A percentile compares a stretch with the other conserved stretches of the same genome.
Conservation (phyloP, 2,329 filamentous ascomycete genomes). For the Pestalotiopsis sp. region DNA sequence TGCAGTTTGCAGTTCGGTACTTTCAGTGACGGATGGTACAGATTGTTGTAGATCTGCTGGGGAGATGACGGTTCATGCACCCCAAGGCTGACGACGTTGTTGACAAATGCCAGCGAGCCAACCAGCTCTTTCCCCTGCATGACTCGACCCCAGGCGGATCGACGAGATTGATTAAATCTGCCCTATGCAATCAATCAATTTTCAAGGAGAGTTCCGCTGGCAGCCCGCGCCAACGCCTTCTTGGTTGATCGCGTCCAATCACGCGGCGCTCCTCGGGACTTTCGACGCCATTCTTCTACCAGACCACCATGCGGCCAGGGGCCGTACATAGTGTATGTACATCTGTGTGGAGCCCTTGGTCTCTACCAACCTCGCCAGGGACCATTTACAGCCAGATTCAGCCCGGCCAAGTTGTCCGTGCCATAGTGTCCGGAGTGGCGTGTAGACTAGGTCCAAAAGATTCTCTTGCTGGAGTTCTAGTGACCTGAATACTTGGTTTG, state of each 20-base stretch:
- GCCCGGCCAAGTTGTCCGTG: constrained; percentile 3
- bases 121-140: background rate
- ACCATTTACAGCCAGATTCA: background rate
- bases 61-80: background rate
- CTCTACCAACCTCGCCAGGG: background rate
- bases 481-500: background rate
- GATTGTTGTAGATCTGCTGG: background rate
- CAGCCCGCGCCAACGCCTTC: background rate
- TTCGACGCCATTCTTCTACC: background rate
- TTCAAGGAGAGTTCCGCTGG: background rate
- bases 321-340: background rate
- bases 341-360: background rate
- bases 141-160: background rate
- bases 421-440: constrained; percentile 4
- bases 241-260: background rate
- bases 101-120: background rate
- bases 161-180: background rate
- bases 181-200: background rate
- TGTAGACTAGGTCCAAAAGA: background rate
- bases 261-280: background rate
- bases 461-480: background rate
- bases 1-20: background rate
- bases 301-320: background rate
- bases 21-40: background rate
- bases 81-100: background rate